phyloP scores from a whole-genome alignment of 164 flowering plant species.

The Vitis vinifera region DNA sequence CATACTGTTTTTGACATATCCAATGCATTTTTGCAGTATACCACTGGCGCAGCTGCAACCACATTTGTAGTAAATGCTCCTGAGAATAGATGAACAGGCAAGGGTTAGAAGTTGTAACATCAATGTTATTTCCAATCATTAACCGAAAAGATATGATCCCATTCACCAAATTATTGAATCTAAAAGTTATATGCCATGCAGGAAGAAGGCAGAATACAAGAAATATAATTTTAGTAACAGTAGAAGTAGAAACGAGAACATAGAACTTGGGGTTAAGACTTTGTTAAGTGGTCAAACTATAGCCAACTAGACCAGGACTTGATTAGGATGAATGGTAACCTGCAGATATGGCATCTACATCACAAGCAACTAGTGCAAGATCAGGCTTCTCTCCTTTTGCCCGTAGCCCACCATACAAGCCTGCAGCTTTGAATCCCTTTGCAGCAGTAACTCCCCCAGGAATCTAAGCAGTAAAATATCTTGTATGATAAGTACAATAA shows the following conservation, averaged over 20 bases:
- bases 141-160: too few species aligned
- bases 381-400: slow-evolving; percentile 91
- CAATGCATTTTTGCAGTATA: slow-evolving; percentile 63
- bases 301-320: too few species aligned
- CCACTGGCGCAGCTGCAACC: slow-evolving; percentile 96
- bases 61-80: slow-evolving; percentile 90
- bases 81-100: slow-evolving; percentile 22
- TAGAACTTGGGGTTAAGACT: too few species aligned
- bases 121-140: not conserved
- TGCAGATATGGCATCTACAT: slow-evolving; percentile 87
- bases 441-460: slow-evolving; percentile 97
- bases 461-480: slow-evolving; percentile 37
- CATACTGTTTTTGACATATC: slow-evolving; percentile 62
- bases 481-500: not conserved
- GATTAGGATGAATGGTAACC: slow-evolving; percentile 41
- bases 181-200: too few species aligned
- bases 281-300: too few species aligned
- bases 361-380: slow-evolving; percentile 93
- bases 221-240: too few species aligned
- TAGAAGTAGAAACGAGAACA: too few species aligned
- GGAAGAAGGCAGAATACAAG: too few species aligned
- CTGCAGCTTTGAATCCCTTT: slow-evolving; percentile 91
- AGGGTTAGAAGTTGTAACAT: not conserved
- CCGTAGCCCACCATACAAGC: slow-evolving; percentile 84
- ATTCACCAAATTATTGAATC: too few species aligned